Conservation (phyloP, 2,329 filamentous ascomycete species). For the Hirsutella thompsonii region DNA sequence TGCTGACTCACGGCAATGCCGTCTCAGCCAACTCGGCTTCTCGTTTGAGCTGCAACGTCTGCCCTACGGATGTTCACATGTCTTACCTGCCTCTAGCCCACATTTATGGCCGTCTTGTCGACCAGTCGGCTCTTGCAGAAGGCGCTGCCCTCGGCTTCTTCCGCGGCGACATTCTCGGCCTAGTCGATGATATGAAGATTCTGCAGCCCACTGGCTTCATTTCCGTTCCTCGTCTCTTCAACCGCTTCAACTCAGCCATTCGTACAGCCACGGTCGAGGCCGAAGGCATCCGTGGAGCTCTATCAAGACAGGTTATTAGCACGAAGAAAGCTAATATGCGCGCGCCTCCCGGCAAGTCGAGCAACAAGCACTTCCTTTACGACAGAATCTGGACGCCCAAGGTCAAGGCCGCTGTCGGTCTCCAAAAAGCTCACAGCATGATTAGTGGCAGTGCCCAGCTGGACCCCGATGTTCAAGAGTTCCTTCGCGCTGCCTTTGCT, state of each 20-base stretch:
- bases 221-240: conserved; percentile 85
- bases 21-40: conserved; percentile 57
- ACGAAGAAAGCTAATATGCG: conserved; percentile 72
- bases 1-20: conserved; percentile 71
- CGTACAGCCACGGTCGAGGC: conserved; percentile 67
- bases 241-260: conserved; percentile 76
- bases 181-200: conserved; percentile 85
- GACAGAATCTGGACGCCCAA: conserved; percentile 87
- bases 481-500: conserved; percentile 72
- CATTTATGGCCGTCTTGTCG: conserved; percentile 78
- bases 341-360: conserved; percentile 58
- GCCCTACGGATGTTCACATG: conserved; percentile 47
- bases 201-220: conserved; percentile 72
- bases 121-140: conserved; percentile 60
- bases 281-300: conserved; percentile 63
- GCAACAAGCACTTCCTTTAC: conserved; percentile 65
- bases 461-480: conserved; percentile 76
- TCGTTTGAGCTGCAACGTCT: conserved; percentile 39
- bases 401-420: conserved; percentile 68
- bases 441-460: conserved; percentile 84
- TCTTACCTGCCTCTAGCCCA: conserved; percentile 92
- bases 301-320: conserved; percentile 68
- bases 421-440: conserved; percentile 62
- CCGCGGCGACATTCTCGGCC: conserved; percentile 74
- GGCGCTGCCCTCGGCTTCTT: conserved; percentile 81